Percentiles rank a stretch among this genome's conserved stretches.
Evolutionary conservation across 2,329 filamentous ascomycete species (phyloP).

Genomic region (Tolypocladium ovalisporum): DNA sequence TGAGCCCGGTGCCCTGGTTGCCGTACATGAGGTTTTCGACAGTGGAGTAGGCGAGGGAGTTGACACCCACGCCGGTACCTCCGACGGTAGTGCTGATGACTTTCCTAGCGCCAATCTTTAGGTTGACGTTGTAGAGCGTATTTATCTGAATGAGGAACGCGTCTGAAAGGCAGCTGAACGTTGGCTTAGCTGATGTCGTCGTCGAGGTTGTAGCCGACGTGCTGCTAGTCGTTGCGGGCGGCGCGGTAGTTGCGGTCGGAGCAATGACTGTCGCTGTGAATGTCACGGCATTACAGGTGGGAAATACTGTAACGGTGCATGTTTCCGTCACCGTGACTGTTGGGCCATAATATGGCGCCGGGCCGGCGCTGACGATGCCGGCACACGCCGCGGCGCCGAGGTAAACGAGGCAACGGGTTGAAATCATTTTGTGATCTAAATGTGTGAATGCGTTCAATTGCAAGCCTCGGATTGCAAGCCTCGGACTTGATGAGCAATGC

Average conservation of each 20-base stretch:
- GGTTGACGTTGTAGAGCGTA: neutral
- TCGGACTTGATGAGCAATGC: no score
- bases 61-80: neutral
- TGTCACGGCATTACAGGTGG: neutral
- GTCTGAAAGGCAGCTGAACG: neutral
- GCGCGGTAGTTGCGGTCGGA: neutral
- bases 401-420: neutral
- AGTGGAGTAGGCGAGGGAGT: neutral
- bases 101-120: neutral
- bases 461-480: no score
- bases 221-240: neutral
- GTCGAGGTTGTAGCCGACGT: neutral
- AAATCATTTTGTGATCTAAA: neutral
- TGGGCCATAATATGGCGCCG: neutral
- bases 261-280: neutral
- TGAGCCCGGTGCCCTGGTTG: neutral
- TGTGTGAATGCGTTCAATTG: no score
- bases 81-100: neutral
- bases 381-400: neutral
- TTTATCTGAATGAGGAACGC: neutral
- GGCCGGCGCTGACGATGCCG: neutral
- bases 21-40: neutral
- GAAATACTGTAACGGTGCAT: neutral
- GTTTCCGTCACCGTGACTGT: neutral
- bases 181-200: neutral